Evolutionary conservation across 176 grass and related monocot genomes (phyloP).

Genomic region (Musa schizocarpa): DNA sequence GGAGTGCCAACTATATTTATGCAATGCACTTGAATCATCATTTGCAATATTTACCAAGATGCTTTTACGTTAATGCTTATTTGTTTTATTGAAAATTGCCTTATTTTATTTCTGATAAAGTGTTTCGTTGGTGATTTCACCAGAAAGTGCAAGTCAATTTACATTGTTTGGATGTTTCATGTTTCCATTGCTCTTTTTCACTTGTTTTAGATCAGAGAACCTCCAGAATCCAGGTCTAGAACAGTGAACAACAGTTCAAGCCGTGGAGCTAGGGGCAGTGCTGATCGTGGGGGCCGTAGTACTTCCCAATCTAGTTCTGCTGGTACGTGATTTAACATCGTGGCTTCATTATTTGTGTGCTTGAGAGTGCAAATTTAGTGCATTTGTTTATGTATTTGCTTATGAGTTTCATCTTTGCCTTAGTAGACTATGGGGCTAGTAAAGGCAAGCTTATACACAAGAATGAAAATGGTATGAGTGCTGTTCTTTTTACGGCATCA

Average conservation of each 20-base stretch:
- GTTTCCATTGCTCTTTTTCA: not conserved
- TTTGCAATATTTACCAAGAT: not conserved
- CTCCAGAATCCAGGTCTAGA: slow-evolving; percentile 64
- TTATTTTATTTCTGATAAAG: not conserved
- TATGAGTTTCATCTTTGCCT: not conserved
- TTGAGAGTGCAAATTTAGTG: not conserved
- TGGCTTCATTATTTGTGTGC: not conserved
- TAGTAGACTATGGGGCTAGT: slow-evolving; percentile 32
- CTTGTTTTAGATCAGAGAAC: slow-evolving; percentile 51
- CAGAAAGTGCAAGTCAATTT: not conserved
- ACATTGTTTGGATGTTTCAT: not conserved
- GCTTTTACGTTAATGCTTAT: not conserved
- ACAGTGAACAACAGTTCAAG: slow-evolving; percentile 38
- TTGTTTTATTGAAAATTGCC: not conserved
- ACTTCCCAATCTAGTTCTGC: slow-evolving; percentile 36
- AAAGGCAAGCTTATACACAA: slow-evolving; percentile 37
- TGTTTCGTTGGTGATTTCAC: not conserved
- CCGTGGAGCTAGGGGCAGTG: slow-evolving; percentile 53
- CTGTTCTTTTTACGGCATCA: slow-evolving; percentile 25
- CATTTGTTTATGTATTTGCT: not conserved
- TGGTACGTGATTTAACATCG: slow-evolving; percentile 29
- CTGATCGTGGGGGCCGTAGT: slow-evolving; percentile 43
- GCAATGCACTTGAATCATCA: not conserved
- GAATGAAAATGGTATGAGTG: slow-evolving; percentile 33
- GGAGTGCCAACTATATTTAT: not conserved